Evolutionary conservation across 2,329 filamentous ascomycete genomes (phyloP), one percentile per base, ranked within the genome.

Genomic region (Aureobasidium mangrovei): DNA sequence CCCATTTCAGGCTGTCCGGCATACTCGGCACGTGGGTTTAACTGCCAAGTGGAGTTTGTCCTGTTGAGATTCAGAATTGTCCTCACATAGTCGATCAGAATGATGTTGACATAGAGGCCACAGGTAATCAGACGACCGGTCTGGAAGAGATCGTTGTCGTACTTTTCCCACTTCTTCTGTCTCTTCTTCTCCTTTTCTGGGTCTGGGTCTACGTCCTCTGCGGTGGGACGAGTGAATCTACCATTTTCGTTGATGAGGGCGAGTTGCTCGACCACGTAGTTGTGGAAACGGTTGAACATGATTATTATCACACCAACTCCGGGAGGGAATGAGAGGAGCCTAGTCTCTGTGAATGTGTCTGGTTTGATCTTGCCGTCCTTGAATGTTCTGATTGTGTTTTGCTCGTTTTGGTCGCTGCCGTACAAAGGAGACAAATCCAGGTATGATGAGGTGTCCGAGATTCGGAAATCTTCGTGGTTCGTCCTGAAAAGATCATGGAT

Each of bases 201-300:
- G 18, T 18, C 18, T 18, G 18, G 18, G 18, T 18, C 33, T 0
- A 57, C 62, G 0, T 64, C 62, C 24, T 72, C 65, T 28, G 75
- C 73, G 40, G 84, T 80, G 2, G 88, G 88, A 57, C 82, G 83
- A 0, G 77, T 80, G 69, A 95, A 96, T 26, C 87, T 80, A 12
- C 82, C 83, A 42, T 82, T 81, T 62, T 96, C 91, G 63, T 96
- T 95, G 69, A 96, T 91, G n/a, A 78, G 72, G 0, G 86, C 86
- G 18, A 96, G 74, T 57, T 91, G 85, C 53, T 83, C 79, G 1
- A 87, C 90, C 0, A 90, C 81, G 60, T 93, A 79, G 70, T 97
- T 96, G 70, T 96, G 91, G 70, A 94, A 94, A 26, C 74, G 71
- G 56, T 78, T 79, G 73, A 85, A 88, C 70, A 86, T 79, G 59